Conservation (phyloP, 208 protist species). For the Trypanosoma lewisi region DNA sequence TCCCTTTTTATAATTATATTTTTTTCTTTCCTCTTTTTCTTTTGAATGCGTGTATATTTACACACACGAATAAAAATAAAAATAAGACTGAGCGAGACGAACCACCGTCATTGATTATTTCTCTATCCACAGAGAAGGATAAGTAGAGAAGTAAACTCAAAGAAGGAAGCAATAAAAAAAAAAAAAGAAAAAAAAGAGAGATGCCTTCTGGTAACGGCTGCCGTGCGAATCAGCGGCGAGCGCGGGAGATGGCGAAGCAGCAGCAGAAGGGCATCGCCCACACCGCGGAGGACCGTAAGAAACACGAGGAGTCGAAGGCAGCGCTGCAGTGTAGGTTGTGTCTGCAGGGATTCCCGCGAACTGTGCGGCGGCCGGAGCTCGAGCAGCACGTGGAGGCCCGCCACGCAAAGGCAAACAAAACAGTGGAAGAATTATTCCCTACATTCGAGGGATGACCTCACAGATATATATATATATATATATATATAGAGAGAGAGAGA, state of each 20-base stretch:
- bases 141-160: background rate
- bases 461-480: too few species aligned
- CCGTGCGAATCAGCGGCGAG: slow-evolving; percentile 62
- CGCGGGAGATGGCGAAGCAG: slow-evolving; percentile 51
- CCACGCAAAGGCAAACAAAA: slow-evolving; percentile 57
- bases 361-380: slow-evolving; percentile 64
- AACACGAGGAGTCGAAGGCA: slow-evolving; percentile 75
- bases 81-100: too few species aligned
- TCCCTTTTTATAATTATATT: too few species aligned
- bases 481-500: too few species aligned
- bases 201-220: slow-evolving; percentile 83
- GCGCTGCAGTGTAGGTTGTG: slow-evolving; percentile 74
- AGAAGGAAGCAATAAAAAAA: slow-evolving; percentile 6
- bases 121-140: background rate
- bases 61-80: too few species aligned
- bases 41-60: too few species aligned
- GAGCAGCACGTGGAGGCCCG: slow-evolving; percentile 72
- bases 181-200: slow-evolving; percentile 14
- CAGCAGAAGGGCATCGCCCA: slow-evolving; percentile 37
- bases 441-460: slow-evolving; percentile 26
- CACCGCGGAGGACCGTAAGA: slow-evolving; percentile 62
- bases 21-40: too few species aligned
- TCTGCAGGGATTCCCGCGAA: slow-evolving; percentile 72
- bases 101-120: too few species aligned
- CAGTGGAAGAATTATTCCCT: slow-evolving; percentile 58